A percentile compares a stretch with the other conserved stretches of the same genome.
These are phyloP conservation scores for Lophium mytilinum DNA, from an alignment of 495 filamentous ascomycete species.

Conservation along the genomic window DNA sequence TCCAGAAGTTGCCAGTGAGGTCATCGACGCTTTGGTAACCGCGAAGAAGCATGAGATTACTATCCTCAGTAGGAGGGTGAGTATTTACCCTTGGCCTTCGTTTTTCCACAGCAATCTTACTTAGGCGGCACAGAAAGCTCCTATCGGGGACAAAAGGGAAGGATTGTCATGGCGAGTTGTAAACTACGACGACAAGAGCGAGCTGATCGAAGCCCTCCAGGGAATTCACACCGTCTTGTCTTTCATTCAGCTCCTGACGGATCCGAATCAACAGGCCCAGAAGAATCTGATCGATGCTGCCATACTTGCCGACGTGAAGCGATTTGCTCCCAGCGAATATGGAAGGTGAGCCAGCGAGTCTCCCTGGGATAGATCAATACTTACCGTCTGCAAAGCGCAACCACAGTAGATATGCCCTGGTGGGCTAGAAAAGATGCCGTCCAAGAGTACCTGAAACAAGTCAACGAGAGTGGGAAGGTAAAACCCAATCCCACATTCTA, in stretches of 20 bases:
- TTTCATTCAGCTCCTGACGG: conserved; percentile 4
- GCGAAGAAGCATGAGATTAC: conserved; percentile 45
- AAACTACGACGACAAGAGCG: conserved; percentile 5
- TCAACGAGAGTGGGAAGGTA: conserved; percentile 46
- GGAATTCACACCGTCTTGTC: background rate
- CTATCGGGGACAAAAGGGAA: conserved; percentile 22
- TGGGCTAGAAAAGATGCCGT: conserved; percentile 42
- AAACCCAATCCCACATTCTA: background rate
- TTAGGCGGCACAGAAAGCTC: conserved; percentile 1
- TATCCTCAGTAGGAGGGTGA: conserved; percentile 41
- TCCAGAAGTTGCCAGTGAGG: conserved; percentile 45
- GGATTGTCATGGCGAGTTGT: conserved; percentile 3
- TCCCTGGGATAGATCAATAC: background rate
- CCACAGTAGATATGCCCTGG: conserved; percentile 34
- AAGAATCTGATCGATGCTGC: conserved; percentile 31
- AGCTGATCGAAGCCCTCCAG: background rate
- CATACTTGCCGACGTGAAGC: conserved; percentile 29
- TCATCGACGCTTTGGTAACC: conserved; percentile 46
- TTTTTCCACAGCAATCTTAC: background rate
- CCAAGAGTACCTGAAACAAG: conserved; percentile 41
- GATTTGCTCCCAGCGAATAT: conserved; percentile 34
- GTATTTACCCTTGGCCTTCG: background rate
- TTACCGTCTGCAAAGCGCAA: conserved; percentile 14
- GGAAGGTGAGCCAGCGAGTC: conserved; percentile 2
- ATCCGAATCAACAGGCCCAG: conserved; percentile 22